Evolutionary conservation across 306 rosid species (phyloP).

Genomic region (Cucurbita ficifolia): DNA sequence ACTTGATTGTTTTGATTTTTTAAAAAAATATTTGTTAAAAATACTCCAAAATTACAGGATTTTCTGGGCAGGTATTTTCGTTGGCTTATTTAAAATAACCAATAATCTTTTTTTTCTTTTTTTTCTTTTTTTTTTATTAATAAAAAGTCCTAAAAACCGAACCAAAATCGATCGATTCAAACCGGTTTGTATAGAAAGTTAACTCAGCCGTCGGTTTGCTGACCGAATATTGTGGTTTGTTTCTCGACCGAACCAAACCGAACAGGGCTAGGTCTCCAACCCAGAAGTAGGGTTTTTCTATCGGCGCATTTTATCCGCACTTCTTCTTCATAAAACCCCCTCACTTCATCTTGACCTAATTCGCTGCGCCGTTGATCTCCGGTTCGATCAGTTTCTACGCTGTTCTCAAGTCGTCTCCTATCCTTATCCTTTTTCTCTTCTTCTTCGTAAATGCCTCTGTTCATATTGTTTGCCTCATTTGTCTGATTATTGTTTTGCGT

Average conservation of each 20-base stretch:
- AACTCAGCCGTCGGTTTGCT: background rate
- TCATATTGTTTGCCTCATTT: background rate
- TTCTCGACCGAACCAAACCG: background rate
- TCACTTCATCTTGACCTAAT: background rate
- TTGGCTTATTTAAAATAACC: too few relatives aligned
- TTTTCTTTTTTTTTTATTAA: too few relatives aligned
- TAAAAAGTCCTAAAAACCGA: background rate
- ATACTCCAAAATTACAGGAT: too few relatives aligned
- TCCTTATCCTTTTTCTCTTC: background rate
- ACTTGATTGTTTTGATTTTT: too few relatives aligned
- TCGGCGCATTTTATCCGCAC: background rate
- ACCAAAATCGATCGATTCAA: background rate
- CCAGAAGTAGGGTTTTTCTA: background rate
- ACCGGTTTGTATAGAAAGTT: background rate
- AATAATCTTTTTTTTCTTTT: too few relatives aligned
- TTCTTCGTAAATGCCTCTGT: background rate
- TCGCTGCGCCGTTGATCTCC: slow-evolving; percentile 2
- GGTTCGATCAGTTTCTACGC: background rate
- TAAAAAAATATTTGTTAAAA: too few relatives aligned
- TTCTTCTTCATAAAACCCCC: background rate
- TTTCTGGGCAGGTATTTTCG: too few relatives aligned
- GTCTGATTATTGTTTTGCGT: background rate
- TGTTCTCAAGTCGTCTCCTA: background rate
- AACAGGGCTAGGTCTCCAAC: background rate
- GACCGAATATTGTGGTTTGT: background rate